Evolutionary conservation across 2,329 filamentous ascomycete species (phyloP).

Genomic region (Aureobasidium sp.): DNA sequence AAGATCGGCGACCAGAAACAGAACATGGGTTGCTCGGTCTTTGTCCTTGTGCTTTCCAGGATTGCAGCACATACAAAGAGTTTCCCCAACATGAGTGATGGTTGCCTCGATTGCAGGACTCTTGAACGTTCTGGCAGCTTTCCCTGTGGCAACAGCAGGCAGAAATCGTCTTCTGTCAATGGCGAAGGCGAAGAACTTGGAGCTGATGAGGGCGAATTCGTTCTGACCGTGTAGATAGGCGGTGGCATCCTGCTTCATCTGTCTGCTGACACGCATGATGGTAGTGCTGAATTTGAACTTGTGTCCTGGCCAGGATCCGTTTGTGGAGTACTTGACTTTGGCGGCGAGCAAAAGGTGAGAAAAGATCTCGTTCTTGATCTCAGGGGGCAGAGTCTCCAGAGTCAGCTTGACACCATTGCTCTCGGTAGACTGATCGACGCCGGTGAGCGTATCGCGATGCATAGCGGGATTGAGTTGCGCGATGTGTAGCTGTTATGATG

Average conservation of each 20-base stretch:
- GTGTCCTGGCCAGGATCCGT: not conserved
- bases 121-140: not conserved
- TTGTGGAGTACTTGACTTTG: constrained; percentile 4
- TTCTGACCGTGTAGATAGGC: not conserved
- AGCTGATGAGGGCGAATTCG: not conserved
- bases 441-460: not conserved
- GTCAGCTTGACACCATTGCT: not conserved
- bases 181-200: not conserved
- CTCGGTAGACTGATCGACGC: not conserved
- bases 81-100: not conserved
- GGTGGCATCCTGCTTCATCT: not conserved
- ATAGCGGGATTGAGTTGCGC: not conserved
- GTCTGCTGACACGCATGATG: constrained; percentile 4
- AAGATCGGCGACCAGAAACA: not conserved
- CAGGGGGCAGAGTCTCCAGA: not conserved
- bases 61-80: not conserved
- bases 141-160: not conserved
- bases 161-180: not conserved
- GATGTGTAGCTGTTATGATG: not conserved
- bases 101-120: not conserved
- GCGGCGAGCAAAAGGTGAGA: not conserved
- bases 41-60: not conserved
- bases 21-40: not conserved
- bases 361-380: constrained; percentile 10
- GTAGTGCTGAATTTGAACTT: not conserved